Percentiles rank a stretch among this genome's conserved stretches.
phyloP scores from a whole-genome alignment of 2,329 filamentous ascomycete species.

The Colletotrichum sp. region DNA sequence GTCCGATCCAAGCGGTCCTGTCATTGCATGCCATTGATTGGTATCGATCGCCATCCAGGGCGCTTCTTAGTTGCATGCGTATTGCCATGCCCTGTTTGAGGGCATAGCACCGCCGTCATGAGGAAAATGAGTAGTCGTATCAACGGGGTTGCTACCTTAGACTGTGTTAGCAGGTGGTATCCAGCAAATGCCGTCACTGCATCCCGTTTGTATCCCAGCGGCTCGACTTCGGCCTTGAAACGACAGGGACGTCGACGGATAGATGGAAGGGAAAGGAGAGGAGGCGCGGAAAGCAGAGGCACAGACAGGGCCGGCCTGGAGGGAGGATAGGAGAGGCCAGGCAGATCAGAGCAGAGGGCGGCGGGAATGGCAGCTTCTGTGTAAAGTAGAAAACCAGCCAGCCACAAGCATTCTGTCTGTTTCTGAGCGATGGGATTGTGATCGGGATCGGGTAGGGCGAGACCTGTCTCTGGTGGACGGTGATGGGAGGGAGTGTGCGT shows the following conservation, averaged over 20 bases:
- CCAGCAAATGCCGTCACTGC: not conserved
- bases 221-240: not conserved
- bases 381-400: not conserved
- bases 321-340: not conserved
- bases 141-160: not conserved
- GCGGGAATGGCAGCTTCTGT: not conserved
- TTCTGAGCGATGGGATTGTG: not conserved
- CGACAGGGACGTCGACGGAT: not conserved
- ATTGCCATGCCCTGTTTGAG: not conserved
- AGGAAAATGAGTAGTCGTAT: not conserved
- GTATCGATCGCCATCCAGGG: conserved; percentile 9
- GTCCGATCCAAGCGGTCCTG: not conserved
- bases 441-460: conserved; percentile 15
- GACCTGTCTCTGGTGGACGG: not conserved
- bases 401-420: not conserved
- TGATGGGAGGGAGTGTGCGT: conserved; percentile 19
- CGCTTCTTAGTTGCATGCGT: not conserved
- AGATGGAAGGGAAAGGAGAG: not conserved
- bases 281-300: not conserved
- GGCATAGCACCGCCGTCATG: not conserved
- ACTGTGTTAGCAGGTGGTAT: conserved; percentile 3
- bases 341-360: not conserved
- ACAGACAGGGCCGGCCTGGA: not conserved
- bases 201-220: not conserved
- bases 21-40: not conserved